Conservation (phyloP, 164 flowering plant species). For the Nelumbo lutea region DNA sequence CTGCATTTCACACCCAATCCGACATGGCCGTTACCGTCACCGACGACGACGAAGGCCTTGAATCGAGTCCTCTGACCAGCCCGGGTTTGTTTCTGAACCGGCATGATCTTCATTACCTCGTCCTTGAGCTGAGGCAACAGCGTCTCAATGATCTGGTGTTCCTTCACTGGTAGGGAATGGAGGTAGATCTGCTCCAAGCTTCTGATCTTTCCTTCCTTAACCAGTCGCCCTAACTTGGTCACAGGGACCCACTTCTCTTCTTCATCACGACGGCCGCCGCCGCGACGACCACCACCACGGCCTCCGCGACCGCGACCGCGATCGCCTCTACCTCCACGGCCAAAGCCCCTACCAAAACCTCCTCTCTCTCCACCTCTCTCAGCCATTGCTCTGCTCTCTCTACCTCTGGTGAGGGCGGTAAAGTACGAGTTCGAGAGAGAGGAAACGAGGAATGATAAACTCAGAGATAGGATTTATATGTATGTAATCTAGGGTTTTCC, state of each 20-base stretch:
- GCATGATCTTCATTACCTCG: slow-evolving; percentile 91
- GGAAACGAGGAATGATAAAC: not conserved
- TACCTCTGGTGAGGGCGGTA: not conserved
- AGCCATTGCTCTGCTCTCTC: slow-evolving; percentile 34
- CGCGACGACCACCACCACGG: slow-evolving; percentile 46
- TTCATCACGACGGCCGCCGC: slow-evolving; percentile 44
- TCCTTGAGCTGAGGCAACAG: slow-evolving; percentile 55
- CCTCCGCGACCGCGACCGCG: slow-evolving; percentile 45
- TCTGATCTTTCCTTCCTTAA: slow-evolving; percentile 47
- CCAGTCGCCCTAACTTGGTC: slow-evolving; percentile 72
- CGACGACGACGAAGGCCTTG: slow-evolving; percentile 87
- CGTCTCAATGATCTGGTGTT: slow-evolving; percentile 59
- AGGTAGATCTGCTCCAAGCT: slow-evolving; percentile 67
- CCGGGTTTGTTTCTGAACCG: slow-evolving; percentile 84
- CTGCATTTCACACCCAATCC: slow-evolving; percentile 81
- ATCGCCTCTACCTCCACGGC: slow-evolving; percentile 36
- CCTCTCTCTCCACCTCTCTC: slow-evolving; percentile 57
- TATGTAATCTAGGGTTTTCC: not conserved
- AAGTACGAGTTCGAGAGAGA: not conserved
- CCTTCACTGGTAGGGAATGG: slow-evolving; percentile 71
- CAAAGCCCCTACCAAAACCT: slow-evolving; percentile 50
- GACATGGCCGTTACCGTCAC: slow-evolving; percentile 73
- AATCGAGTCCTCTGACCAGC: slow-evolving; percentile 83
- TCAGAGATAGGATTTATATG: not conserved
- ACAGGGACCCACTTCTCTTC: slow-evolving; percentile 81